Base-by-base conservation (phyloP, 2,329 filamentous ascomycete species). In the Fusarium tanahbumbuense region DNA sequence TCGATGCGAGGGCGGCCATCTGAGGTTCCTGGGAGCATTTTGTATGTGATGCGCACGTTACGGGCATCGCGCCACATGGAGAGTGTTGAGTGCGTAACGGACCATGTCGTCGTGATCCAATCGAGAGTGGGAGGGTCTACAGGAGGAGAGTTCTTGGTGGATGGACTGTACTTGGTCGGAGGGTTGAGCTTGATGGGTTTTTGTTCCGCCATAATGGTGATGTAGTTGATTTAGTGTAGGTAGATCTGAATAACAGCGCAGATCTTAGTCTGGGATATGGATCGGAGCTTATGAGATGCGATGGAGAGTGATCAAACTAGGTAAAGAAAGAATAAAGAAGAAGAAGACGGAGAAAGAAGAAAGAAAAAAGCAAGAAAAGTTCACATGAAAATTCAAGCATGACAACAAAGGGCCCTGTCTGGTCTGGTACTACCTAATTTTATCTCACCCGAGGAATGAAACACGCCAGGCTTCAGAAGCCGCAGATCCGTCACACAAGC, bases 41-140 rank as follows among this genome's bases (percentile, higher is more conserved):
- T 87, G 84, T 97, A 97, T 34, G 89, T 91, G 78, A 97, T 95
- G 74, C 87, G 86, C 16, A 97, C 92, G 80, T 96, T 96, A 77
- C 89, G 90, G 56, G 92, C 90, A 48, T 87, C 86, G 73, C 89
- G 89, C 93, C 93, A 97, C 91, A 96, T 94, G 68, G 87, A 82
- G 13, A 94, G 87, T 8, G 91, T 93, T 7, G 89, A 92, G 81
- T 93, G 91, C 13, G 91, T 92, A 60, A 94, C 91, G 73, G 87
- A 82, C 92, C 92, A 94, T 63, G 88, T 92, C 64, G 89, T 84
- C 55, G 84, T 80, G 47, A 93, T 86, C 85, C 87, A 92, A 60
- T 85, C 79, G 27, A 88, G 78, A 4, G 62, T 66, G 5, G 86
- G 76, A 7, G 89, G 89, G 2, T 82, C 69, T 16, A 78, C 82